These are phyloP conservation scores for Candida sphagnicola DNA, from an alignment of 805 yeast species.

Conservation along the genomic window DNA sequence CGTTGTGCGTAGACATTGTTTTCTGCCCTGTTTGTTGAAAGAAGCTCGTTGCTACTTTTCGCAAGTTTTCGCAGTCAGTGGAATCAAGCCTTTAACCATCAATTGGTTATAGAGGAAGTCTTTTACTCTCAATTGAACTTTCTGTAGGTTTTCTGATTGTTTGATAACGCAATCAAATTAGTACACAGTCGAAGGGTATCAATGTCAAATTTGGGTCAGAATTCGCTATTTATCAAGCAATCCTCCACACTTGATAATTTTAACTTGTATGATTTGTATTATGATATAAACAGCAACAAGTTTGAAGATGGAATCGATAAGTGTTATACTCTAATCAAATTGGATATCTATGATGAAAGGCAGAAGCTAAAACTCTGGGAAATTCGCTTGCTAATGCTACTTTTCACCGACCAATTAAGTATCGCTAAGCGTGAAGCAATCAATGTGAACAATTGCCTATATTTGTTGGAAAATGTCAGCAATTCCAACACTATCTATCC, in stretches of 20 bases:
- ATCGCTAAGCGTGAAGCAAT: slow-evolving; percentile 36
- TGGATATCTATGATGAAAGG: slow-evolving; percentile 1
- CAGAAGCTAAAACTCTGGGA: slow-evolving; percentile 27
- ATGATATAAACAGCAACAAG: neutral
- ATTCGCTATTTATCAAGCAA: slow-evolving; percentile 1
- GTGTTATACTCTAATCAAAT: slow-evolving; percentile 2
- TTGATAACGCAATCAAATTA: neutral
- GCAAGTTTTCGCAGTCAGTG: too few species aligned
- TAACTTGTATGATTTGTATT: slow-evolving; percentile 2
- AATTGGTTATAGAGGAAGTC: too few species aligned
- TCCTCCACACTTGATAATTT: neutral
- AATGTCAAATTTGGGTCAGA: slow-evolving; percentile 2
- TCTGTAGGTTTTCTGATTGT: neutral
- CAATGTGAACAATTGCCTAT: slow-evolving; percentile 31
- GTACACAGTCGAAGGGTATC: neutral
- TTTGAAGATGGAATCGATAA: slow-evolving; percentile 2
- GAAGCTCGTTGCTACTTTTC: too few species aligned
- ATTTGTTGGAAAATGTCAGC: slow-evolving; percentile 25
- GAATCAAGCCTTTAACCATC: neutral
- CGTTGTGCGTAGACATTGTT: slow-evolving; percentile 16
- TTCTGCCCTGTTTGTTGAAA: too few species aligned
- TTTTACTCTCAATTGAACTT: too few species aligned
- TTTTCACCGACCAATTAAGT: slow-evolving; percentile 26
- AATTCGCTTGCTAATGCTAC: slow-evolving; percentile 25
- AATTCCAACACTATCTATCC: slow-evolving; percentile 20